Evolutionary conservation across 768 basidiomycete genomes (phyloP).

Genomic region (Sistotremastrum niveocremeum): DNA sequence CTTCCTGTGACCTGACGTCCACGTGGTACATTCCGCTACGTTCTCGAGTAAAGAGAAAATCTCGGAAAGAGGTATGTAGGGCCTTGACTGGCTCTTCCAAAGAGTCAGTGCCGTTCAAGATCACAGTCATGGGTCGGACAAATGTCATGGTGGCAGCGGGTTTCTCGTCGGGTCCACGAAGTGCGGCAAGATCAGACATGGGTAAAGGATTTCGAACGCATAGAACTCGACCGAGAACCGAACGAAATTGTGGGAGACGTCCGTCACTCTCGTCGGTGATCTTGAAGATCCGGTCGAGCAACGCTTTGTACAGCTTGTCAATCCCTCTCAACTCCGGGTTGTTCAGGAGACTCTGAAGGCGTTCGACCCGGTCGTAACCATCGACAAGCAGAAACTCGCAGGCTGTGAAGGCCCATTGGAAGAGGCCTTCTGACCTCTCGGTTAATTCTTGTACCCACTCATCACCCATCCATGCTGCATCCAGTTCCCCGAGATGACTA

Average conservation of each 20-base stretch:
- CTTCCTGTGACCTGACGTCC: too few relatives aligned
- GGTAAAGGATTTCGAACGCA: not conserved
- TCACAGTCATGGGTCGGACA: not conserved
- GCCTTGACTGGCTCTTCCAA: not conserved
- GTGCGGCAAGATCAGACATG: not conserved
- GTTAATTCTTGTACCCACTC: not conserved
- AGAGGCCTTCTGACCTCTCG: not conserved
- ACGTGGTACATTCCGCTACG: too few relatives aligned
- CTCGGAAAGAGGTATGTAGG: not conserved
- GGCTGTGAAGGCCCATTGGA: not conserved
- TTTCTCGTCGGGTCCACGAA: not conserved
- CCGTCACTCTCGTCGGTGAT: too few relatives aligned
- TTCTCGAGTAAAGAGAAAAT: not conserved
- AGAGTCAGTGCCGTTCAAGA: not conserved
- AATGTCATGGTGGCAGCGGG: not conserved
- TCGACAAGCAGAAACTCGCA: not conserved
- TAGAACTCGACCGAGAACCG: too few relatives aligned
- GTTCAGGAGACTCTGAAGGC: too few relatives aligned
- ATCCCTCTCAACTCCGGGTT: too few relatives aligned
- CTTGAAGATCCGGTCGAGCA: too few relatives aligned
- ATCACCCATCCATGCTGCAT: too few relatives aligned
- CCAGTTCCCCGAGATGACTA: too few relatives aligned
- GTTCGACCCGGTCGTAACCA: not conserved
- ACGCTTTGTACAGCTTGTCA: too few relatives aligned
- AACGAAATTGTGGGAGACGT: too few relatives aligned